Conservation (phyloP, 2,329 filamentous ascomycete genomes). For the Trichoderma koningiopsis region DNA sequence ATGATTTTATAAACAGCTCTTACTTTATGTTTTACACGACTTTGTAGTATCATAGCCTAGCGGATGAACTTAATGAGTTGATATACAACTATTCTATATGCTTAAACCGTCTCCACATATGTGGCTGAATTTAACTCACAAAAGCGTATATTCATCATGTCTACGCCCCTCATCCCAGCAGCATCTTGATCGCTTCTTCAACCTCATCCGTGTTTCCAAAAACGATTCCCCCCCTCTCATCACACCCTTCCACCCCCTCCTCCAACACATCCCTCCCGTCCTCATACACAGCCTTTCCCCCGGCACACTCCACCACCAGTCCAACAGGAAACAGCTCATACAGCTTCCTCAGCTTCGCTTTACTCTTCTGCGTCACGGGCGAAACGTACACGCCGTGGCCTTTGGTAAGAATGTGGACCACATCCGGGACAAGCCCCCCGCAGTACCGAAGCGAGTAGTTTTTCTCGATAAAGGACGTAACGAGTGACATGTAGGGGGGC, state of each 20-base stretch:
- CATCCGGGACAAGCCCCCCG: constrained; percentile 63
- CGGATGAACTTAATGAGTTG: background rate
- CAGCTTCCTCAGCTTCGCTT: constrained; percentile 59
- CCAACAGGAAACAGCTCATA: constrained; percentile 65
- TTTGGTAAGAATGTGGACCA: constrained; percentile 61
- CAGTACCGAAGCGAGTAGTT: constrained; percentile 63
- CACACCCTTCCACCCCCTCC: constrained; percentile 42
- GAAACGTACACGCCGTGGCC: constrained; percentile 63
- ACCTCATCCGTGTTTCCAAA: constrained; percentile 56
- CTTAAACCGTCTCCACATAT: background rate
- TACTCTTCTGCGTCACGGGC: constrained; percentile 54
- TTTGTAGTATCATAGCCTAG: background rate
- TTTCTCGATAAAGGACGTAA: constrained; percentile 52
- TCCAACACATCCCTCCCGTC: constrained; percentile 47
- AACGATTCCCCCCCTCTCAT: constrained; percentile 53
- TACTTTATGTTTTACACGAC: too few species aligned
- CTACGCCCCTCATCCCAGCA: constrained; percentile 23
- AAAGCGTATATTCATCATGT: background rate
- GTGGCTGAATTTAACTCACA: background rate
- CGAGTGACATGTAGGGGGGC: constrained; percentile 50
- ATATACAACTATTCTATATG: background rate
- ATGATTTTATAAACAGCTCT: constrained; percentile 53
- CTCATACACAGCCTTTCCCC: constrained; percentile 56
- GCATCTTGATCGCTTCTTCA: constrained; percentile 36
- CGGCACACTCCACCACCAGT: constrained; percentile 61